These are phyloP conservation scores for Neurospora terricola DNA, from an alignment of 495 filamentous ascomycete genomes.

Conservation along the genomic window DNA sequence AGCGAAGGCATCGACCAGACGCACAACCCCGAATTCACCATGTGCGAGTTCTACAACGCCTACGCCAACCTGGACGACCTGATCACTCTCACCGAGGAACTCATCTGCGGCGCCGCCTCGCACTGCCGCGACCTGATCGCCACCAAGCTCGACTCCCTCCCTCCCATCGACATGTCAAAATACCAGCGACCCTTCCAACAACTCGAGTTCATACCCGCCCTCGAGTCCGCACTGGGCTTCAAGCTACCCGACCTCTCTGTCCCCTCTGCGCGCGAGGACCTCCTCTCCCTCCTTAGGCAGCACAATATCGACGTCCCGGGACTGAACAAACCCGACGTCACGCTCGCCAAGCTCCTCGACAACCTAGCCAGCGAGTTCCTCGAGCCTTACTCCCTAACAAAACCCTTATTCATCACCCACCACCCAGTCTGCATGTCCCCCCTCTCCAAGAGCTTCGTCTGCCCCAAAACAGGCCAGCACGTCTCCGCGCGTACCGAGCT, in stretches of 20 bases:
- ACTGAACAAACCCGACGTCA: slow-evolving; percentile 39
- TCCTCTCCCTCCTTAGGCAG: slow-evolving; percentile 45
- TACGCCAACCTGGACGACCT: slow-evolving; percentile 72
- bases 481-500: slow-evolving; percentile 76
- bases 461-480: slow-evolving; percentile 50
- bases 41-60: slow-evolving; percentile 90
- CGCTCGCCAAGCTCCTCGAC: slow-evolving; percentile 76
- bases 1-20: slow-evolving; percentile 96
- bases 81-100: slow-evolving; percentile 59
- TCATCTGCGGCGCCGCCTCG: slow-evolving; percentile 49
- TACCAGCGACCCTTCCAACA: slow-evolving; percentile 41
- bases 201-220: slow-evolving; percentile 72
- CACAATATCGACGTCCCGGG: slow-evolving; percentile 37
- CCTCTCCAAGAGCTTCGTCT: slow-evolving; percentile 73
- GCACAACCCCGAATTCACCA: slow-evolving; percentile 97
- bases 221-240: slow-evolving; percentile 55
- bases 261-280: slow-evolving; percentile 41
- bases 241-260: slow-evolving; percentile 58
- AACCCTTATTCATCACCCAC: slow-evolving; percentile 83
- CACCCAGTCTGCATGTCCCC: slow-evolving; percentile 89
- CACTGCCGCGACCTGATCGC: slow-evolving; percentile 42
- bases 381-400: slow-evolving; percentile 52
- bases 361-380: slow-evolving; percentile 66
- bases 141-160: slow-evolving; percentile 37
- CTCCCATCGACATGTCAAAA: slow-evolving; percentile 35